Percentiles rank a stretch among this genome's conserved stretches.
Conservation (phyloP, 148 eudicot genomes). For the Fagopyrum esculentum region DNA sequence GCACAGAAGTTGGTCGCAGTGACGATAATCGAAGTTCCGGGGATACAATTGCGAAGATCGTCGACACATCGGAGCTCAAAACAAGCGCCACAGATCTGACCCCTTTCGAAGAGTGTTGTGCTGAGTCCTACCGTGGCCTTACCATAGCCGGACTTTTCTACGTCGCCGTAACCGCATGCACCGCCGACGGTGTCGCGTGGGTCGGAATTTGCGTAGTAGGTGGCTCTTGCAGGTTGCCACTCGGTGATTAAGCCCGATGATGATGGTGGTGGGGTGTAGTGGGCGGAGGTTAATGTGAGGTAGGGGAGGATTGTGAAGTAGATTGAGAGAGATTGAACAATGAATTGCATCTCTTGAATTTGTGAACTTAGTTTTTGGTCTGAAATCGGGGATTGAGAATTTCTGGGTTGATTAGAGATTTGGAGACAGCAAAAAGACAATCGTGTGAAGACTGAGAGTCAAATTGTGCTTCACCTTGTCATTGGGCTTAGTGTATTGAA, state of each 20-base stretch:
- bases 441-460: background rate
- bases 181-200: conserved; percentile 79
- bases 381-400: background rate
- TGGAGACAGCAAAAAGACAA: background rate
- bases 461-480: too few species aligned
- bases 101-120: conserved; percentile 43
- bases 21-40: conserved; percentile 76
- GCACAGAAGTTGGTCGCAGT: conserved; percentile 89
- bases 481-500: too few species aligned
- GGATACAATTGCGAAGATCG: conserved; percentile 73
- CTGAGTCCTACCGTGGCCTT: conserved; percentile 80
- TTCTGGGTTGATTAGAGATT: background rate
- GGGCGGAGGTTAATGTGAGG: conserved; percentile 16
- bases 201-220: conserved; percentile 75
- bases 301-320: background rate
- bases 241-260: conserved; percentile 27
- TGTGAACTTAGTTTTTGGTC: background rate
- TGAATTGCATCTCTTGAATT: background rate
- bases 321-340: background rate
- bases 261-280: conserved; percentile 19
- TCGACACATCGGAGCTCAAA: conserved; percentile 76
- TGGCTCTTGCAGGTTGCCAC: conserved; percentile 72
- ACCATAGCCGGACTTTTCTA: conserved; percentile 59
- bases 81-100: conserved; percentile 93
- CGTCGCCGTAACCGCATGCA: conserved; percentile 84